Evolutionary conservation across 1,139 yeast species (phyloP).

Genomic region (Taphrina deformans): DNA sequence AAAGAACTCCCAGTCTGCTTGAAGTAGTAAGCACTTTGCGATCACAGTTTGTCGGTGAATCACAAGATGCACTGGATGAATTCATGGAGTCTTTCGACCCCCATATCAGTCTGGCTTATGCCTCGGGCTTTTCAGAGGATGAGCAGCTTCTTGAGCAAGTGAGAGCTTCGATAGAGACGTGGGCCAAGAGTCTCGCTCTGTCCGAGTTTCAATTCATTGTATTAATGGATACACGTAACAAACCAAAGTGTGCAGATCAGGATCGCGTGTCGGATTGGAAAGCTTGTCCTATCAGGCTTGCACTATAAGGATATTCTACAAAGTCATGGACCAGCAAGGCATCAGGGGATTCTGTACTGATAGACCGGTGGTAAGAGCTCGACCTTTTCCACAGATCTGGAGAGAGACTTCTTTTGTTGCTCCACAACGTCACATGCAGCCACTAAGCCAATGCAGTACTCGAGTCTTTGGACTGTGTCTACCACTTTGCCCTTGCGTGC

Average conservation of each 20-base stretch:
- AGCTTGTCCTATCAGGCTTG: slow-evolving; percentile 21
- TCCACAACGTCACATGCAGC: not conserved
- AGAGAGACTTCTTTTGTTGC: not conserved
- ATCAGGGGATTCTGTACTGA: not conserved
- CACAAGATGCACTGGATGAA: slow-evolving; percentile 1
- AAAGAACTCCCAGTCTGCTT: slow-evolving; percentile 5
- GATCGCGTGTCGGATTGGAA: slow-evolving; percentile 1
- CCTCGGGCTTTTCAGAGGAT: not conserved
- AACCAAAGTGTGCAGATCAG: not conserved
- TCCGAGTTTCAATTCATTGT: slow-evolving; percentile 12
- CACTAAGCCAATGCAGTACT: slow-evolving; percentile 1
- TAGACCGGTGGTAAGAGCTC: slow-evolving; percentile 7
- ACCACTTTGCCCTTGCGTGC: slow-evolving; percentile 7
- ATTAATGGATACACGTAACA: slow-evolving; percentile 21
- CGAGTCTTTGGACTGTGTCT: slow-evolving; percentile 9
- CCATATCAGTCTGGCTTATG: slow-evolving; percentile 29
- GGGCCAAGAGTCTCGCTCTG: not conserved
- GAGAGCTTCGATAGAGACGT: not conserved
- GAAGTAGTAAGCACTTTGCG: slow-evolving; percentile 7
- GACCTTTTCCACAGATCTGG: not conserved
- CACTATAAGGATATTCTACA: not conserved
- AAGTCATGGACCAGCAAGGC: not conserved
- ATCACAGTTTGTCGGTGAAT: slow-evolving; percentile 9
- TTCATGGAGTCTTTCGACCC: slow-evolving; percentile 25
- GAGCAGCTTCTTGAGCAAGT: not conserved